Conservation (phyloP, 306 rosid species). For the Trifolium dubium region DNA sequence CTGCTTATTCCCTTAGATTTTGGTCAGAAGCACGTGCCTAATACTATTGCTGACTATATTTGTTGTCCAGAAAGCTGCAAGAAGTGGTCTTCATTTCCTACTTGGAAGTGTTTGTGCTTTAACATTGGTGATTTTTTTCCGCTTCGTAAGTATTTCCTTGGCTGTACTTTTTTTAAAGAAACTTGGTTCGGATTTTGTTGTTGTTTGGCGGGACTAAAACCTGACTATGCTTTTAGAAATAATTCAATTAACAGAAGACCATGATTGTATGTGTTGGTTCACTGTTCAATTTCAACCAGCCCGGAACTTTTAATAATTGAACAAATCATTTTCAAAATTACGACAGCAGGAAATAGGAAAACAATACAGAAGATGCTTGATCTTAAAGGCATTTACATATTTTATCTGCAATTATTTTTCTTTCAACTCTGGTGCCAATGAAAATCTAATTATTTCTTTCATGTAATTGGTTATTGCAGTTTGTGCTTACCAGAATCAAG, state of each 20-base stretch:
- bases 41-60: constrained; percentile 5
- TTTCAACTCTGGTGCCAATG: constrained; percentile 11
- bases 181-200: constrained; percentile 26
- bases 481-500: constrained; percentile 94
- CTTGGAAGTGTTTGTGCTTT: constrained; percentile 98
- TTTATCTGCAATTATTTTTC: neutral
- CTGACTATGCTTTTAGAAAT: constrained; percentile 20
- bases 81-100: constrained; percentile 90
- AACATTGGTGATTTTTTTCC: constrained; percentile 91
- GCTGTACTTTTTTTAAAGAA: constrained; percentile 18
- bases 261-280: constrained; percentile 29
- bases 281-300: constrained; percentile 18
- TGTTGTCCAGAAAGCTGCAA: constrained; percentile 87
- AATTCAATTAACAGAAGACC: constrained; percentile 33
- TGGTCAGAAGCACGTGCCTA: constrained; percentile 32
- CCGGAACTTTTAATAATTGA: neutral
- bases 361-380: constrained; percentile 28
- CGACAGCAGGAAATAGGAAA: constrained; percentile 10
- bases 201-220: constrained; percentile 35
- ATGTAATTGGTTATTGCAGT: constrained; percentile 62
- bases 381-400: constrained; percentile 25
- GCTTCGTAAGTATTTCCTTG: constrained; percentile 75
- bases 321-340: constrained; percentile 30
- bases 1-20: constrained; percentile 35
- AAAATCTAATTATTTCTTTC: constrained; percentile 35